phyloP scores from a whole-genome alignment of 2,329 filamentous ascomycete genomes.

The Claviceps capensis region DNA sequence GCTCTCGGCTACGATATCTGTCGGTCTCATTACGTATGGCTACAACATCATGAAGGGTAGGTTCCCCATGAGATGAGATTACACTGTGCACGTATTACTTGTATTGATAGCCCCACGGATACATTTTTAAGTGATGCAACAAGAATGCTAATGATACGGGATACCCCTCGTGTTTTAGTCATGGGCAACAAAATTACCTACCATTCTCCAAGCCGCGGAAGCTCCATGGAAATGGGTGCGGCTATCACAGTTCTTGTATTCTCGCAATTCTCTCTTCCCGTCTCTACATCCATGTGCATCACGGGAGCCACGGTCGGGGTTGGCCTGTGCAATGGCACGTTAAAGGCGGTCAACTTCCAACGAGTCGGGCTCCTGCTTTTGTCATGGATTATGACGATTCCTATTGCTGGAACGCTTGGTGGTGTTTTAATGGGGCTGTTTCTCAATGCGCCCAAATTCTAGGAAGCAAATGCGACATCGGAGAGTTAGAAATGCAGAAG shows the following conservation, averaged over 20 bases:
- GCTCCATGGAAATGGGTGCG: slow-evolving; percentile 68
- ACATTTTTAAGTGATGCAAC: no score
- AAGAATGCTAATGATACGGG: no score
- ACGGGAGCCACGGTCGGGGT: slow-evolving; percentile 68
- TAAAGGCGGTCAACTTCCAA: slow-evolving; percentile 64
- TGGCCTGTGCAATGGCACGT: slow-evolving; percentile 59
- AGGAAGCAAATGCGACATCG: no score
- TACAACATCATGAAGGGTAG: slow-evolving; percentile 75
- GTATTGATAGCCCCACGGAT: neutral
- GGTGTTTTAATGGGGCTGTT: slow-evolving; percentile 26
- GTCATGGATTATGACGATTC: slow-evolving; percentile 41
- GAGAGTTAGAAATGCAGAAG: no score
- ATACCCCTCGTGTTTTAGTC: slow-evolving; percentile 28
- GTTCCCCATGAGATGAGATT: slow-evolving; percentile 8
- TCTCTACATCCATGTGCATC: slow-evolving; percentile 70
- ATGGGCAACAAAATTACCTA: slow-evolving; percentile 75
- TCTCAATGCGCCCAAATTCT: slow-evolving; percentile 26
- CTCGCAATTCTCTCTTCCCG: slow-evolving; percentile 61
- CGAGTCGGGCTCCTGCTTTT: slow-evolving; percentile 53
- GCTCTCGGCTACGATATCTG: slow-evolving; percentile 41
- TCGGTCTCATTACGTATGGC: slow-evolving; percentile 50
- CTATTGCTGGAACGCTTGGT: slow-evolving; percentile 27
- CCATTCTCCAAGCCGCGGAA: slow-evolving; percentile 43
- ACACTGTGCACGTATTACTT: neutral
- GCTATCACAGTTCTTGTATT: slow-evolving; percentile 65